Conservation (phyloP, 768 basidiomycete genomes). For the Galerina sulciceps region DNA sequence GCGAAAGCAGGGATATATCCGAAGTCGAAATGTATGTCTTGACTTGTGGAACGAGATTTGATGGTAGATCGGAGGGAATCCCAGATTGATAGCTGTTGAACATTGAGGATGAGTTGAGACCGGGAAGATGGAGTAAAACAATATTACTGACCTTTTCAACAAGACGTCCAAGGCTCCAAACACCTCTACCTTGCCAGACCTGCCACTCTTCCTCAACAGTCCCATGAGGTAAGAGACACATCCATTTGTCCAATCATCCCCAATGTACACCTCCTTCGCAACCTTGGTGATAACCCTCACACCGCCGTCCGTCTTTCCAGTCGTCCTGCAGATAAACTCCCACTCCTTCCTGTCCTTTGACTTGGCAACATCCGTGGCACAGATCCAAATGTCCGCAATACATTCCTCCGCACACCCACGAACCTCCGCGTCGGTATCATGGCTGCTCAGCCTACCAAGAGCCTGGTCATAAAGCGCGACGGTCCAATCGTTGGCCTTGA, state of each 20-base stretch:
- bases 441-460: constrained; percentile 66
- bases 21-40: constrained; percentile 73
- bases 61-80: constrained; percentile 61
- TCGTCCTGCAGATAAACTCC: constrained; percentile 75
- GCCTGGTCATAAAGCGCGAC: constrained; percentile 79
- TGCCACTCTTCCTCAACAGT: constrained; percentile 78
- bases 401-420: constrained; percentile 80
- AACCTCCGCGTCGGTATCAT: constrained; percentile 93
- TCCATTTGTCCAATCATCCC: constrained; percentile 81
- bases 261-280: constrained; percentile 72
- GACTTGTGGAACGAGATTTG: constrained; percentile 71
- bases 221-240: constrained; percentile 79
- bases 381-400: constrained; percentile 87
- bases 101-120: neutral
- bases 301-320: constrained; percentile 73
- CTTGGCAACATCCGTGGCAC: constrained; percentile 74
- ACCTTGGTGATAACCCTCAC: constrained; percentile 85
- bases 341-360: constrained; percentile 74
- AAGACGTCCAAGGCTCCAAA: constrained; percentile 79
- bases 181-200: constrained; percentile 77
- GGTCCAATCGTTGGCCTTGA: constrained; percentile 68
- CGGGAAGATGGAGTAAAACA: neutral
- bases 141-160: constrained; percentile 56
- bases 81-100: constrained; percentile 40
- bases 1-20: constrained; percentile 81